Percentiles rank a stretch among this genome's conserved stretches.
These are phyloP conservation scores for Pseudopediastrum boryanum DNA, from an alignment of 139 green algal species.

Conservation along the genomic window DNA sequence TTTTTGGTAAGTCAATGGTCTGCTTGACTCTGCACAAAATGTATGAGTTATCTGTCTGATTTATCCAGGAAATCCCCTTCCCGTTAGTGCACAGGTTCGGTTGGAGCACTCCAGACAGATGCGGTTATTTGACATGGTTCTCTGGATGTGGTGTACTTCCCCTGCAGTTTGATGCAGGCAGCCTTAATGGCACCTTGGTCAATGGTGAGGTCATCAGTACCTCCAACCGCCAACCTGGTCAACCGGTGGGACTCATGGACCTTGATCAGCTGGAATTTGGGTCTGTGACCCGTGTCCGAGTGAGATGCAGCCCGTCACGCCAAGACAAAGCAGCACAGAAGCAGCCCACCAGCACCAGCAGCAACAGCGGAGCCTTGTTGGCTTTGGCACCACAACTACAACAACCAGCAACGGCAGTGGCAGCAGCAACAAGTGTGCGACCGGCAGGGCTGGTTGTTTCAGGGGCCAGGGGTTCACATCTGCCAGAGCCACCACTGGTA, in stretches of 20 bases:
- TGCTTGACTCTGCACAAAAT: too few relatives aligned
- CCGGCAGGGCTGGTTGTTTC: too few relatives aligned
- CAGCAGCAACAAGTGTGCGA: too few relatives aligned
- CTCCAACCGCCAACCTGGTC: conserved; percentile 53
- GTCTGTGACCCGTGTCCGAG: conserved; percentile 27
- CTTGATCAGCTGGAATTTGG: conserved; percentile 45
- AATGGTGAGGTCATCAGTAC: conserved; percentile 65
- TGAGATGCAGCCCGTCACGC: conserved; percentile 14
- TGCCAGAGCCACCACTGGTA: too few relatives aligned
- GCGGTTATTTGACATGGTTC: too few relatives aligned
- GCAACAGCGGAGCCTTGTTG: background rate
- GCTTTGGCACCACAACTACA: background rate
- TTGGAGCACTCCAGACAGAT: too few relatives aligned
- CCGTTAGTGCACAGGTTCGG: too few relatives aligned
- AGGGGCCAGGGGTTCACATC: too few relatives aligned
- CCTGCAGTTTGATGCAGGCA: conserved; percentile 63
- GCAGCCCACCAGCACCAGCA: background rate
- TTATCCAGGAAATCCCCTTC: too few relatives aligned
- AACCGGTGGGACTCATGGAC: conserved; percentile 19
- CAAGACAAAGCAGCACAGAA: background rate
- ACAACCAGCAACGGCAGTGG: background rate
- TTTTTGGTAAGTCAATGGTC: too few relatives aligned
- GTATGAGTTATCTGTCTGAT: too few relatives aligned
- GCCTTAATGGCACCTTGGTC: conserved; percentile 78
- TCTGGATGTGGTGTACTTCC: too few relatives aligned